A percentile compares a stretch with the other conserved stretches of the same genome.
Evolutionary conservation across 2,329 filamentous ascomycete species (phyloP).

Genomic region (Arthroderma sp.): DNA sequence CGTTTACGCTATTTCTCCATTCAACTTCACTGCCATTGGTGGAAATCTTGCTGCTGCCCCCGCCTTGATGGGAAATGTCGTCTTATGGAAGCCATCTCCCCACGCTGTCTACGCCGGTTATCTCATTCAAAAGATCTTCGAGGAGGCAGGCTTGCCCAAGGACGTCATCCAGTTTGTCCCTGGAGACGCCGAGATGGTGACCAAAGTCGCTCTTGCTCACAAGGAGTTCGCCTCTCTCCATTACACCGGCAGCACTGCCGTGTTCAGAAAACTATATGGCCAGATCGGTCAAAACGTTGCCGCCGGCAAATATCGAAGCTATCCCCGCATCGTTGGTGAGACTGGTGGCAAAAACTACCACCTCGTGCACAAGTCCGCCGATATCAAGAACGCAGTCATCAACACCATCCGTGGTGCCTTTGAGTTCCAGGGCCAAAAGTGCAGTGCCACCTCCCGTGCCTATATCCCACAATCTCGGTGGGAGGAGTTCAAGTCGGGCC

Average conservation of each 20-base stretch:
- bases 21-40: conserved; percentile 94
- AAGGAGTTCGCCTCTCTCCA: conserved; percentile 78
- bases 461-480: conserved; percentile 68
- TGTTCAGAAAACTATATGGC: conserved; percentile 81
- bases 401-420: conserved; percentile 80
- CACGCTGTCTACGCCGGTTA: conserved; percentile 80
- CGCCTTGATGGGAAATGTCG: conserved; percentile 83
- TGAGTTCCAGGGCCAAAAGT: conserved; percentile 87
- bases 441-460: conserved; percentile 66
- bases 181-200: conserved; percentile 74
- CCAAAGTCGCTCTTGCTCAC: conserved; percentile 61
- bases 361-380: conserved; percentile 62
- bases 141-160: conserved; percentile 78
- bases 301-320: conserved; percentile 67
- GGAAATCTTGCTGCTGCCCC: conserved; percentile 75
- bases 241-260: conserved; percentile 83
- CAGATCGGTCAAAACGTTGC: conserved; percentile 72
- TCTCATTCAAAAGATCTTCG: conserved; percentile 76
- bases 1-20: conserved; percentile 85
- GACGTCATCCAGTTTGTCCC: conserved; percentile 91
- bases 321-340: conserved; percentile 80
- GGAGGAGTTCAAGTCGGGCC: conserved; percentile 54
- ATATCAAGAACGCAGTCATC: conserved; percentile 63
- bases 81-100: conserved; percentile 93
- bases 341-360: conserved; percentile 94